Percentiles rank a stretch among this genome's conserved stretches.
phyloP scores from a whole-genome alignment of 1,139 yeast genomes.

The Magnusiomyces fungicola region DNA sequence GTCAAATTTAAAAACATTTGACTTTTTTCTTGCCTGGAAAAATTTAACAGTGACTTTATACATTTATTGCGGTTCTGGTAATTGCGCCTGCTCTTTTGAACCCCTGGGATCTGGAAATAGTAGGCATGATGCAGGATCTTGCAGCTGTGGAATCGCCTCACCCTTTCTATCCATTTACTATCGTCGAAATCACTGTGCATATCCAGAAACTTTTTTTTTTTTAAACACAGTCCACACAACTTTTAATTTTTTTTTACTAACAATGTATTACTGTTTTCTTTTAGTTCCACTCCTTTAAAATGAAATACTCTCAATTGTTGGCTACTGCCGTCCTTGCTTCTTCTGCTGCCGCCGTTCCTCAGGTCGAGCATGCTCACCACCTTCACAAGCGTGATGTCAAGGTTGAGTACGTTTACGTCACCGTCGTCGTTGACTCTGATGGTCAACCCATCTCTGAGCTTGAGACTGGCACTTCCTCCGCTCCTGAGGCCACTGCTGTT shows the following conservation, averaged over 20 bases:
- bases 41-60: too few species aligned
- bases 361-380: constrained; percentile 47
- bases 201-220: not conserved
- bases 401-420: constrained; percentile 72
- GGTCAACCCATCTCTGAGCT: constrained; percentile 43
- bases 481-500: constrained; percentile 18
- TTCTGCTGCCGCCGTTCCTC: not conserved
- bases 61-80: too few species aligned
- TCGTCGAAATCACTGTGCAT: not conserved
- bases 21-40: too few species aligned
- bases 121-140: not conserved
- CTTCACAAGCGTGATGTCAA: constrained; percentile 57
- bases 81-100: not conserved
- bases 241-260: not conserved
- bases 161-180: not conserved
- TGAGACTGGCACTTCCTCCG: constrained; percentile 19
- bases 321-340: not conserved
- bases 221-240: not conserved
- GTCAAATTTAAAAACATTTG: too few species aligned
- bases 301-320: constrained; percentile 4
- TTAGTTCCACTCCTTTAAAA: not conserved
- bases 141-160: not conserved
- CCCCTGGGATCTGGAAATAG: not conserved
- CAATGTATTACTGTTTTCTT: not conserved
- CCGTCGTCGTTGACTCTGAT: constrained; percentile 62